Conservation (phyloP, 371 early-diverging fungal genomes). For the Mycotypha africana region DNA sequence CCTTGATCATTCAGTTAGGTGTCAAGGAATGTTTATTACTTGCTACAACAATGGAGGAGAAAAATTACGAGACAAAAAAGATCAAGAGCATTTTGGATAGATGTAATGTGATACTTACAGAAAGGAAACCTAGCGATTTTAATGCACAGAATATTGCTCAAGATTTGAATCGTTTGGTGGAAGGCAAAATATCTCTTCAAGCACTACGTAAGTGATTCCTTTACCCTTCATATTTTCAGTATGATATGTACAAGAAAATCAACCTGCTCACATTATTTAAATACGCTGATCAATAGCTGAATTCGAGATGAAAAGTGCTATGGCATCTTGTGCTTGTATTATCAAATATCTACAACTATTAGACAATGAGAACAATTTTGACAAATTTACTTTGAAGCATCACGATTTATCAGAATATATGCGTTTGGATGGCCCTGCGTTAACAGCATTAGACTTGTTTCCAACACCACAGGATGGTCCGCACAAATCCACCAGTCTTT, state of each 20-base stretch:
- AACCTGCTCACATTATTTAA: too few relatives aligned
- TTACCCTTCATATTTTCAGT: background rate
- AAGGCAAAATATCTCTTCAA: conserved; percentile 60
- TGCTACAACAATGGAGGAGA: conserved; percentile 34
- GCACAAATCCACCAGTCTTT: conserved; percentile 78
- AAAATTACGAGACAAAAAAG: conserved; percentile 66
- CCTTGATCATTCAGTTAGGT: conserved; percentile 85
- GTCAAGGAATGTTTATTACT: conserved; percentile 87
- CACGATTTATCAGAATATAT: conserved; percentile 88
- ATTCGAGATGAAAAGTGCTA: conserved; percentile 75
- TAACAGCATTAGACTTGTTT: conserved; percentile 84
- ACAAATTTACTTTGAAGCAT: conserved; percentile 59
- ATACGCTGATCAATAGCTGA: too few relatives aligned
- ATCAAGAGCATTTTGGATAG: conserved; percentile 63
- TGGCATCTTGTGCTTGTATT: conserved; percentile 70
- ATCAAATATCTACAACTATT: conserved; percentile 77
- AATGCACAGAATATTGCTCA: conserved; percentile 73
- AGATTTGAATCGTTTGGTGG: conserved; percentile 78
- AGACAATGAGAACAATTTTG: conserved; percentile 69
- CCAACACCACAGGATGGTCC: conserved; percentile 73
- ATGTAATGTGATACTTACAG: conserved; percentile 74
- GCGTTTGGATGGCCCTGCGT: conserved; percentile 89
- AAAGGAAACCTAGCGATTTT: conserved; percentile 59
- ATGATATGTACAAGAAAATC: too few relatives aligned
- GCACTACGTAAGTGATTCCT: conserved; percentile 67